phyloP scores from a whole-genome alignment of 306 rosid genomes.

The Ammopiptanthus mongolicus region DNA sequence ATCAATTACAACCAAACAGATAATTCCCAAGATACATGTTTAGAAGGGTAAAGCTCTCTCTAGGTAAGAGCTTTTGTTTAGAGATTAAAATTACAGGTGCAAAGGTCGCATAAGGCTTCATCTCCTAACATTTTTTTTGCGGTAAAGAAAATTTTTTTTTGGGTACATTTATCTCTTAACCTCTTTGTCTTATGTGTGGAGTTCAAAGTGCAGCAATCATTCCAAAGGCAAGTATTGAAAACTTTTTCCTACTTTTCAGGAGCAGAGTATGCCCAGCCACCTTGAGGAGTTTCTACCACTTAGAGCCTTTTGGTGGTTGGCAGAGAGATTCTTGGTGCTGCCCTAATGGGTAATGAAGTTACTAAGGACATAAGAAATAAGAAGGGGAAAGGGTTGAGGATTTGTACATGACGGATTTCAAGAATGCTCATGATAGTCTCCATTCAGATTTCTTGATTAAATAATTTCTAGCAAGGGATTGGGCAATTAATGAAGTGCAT shows the following conservation, averaged over 20 bases:
- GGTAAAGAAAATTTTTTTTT: neutral
- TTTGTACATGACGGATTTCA: constrained; percentile 12
- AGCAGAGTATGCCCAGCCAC: neutral
- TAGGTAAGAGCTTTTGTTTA: neutral
- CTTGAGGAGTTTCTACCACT: neutral
- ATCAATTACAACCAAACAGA: neutral
- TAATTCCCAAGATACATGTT: neutral
- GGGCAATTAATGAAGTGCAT: neutral
- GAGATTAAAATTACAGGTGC: constrained; percentile 5
- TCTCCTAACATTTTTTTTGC: neutral
- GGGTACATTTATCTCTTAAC: neutral
- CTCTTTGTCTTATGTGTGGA: neutral
- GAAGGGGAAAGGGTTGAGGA: neutral
- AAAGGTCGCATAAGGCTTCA: neutral
- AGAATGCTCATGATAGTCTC: neutral
- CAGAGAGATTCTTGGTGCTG: neutral
- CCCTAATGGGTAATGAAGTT: neutral
- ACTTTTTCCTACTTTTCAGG: neutral
- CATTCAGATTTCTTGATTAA: neutral
- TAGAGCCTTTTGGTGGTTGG: neutral
- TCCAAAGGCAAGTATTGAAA: neutral
- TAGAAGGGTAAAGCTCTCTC: constrained; percentile 1
- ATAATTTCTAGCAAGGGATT: neutral
- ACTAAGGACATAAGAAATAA: neutral
- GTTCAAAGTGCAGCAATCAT: neutral